Conservation (phyloP, 306 rosid species). For the Vachellia collinsii region DNA sequence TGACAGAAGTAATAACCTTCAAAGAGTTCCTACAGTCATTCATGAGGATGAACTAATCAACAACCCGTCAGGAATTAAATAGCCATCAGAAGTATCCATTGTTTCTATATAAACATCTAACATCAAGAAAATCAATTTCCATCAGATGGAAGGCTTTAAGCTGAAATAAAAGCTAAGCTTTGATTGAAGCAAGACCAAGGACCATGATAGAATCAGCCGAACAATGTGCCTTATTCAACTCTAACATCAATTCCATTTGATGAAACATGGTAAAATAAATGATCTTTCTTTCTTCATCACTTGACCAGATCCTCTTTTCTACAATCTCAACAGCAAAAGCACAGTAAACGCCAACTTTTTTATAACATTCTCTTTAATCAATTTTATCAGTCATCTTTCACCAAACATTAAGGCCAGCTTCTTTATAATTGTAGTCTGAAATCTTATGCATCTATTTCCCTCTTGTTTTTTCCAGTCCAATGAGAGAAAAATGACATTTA, state of each 20-base stretch:
- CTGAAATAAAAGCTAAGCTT: conserved; percentile 4
- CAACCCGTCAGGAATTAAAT: conserved; percentile 24
- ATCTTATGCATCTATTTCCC: neutral
- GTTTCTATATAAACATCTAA: conserved; percentile 24
- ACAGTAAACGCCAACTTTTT: neutral
- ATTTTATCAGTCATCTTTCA: neutral
- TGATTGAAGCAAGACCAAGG: neutral
- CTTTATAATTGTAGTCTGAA: neutral
- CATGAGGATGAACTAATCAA: conserved; percentile 31
- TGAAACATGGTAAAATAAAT: neutral
- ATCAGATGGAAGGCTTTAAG: neutral
- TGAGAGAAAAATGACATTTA: neutral
- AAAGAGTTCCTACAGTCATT: conserved; percentile 77
- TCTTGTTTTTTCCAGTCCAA: neutral
- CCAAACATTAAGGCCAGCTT: neutral
- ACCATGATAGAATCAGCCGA: neutral
- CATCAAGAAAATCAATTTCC: conserved; percentile 24
- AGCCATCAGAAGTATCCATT: conserved; percentile 1
- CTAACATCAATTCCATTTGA: conserved; percentile 12
- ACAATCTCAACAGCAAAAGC: conserved; percentile 5
- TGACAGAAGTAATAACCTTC: conserved; percentile 97
- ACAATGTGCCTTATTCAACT: conserved; percentile 1
- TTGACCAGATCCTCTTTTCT: neutral
- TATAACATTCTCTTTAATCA: neutral
- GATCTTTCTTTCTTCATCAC: conserved; percentile 3